These are phyloP conservation scores for Crithidia bombi DNA, from an alignment of 208 protist genomes.

Conservation along the genomic window DNA sequence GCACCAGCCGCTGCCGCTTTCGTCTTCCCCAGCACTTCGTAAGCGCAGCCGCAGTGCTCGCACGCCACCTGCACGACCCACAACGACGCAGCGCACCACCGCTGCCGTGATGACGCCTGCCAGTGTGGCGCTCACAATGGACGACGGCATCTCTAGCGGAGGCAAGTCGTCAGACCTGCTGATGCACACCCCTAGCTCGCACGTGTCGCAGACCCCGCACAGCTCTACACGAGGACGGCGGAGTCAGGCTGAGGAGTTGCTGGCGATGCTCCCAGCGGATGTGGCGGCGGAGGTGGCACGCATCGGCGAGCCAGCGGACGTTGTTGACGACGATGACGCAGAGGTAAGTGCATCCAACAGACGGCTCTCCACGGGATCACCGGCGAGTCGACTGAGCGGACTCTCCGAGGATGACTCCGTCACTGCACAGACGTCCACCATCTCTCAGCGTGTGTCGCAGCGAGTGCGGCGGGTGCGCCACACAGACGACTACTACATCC, in stretches of 20 bases:
- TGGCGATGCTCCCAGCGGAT: slow-evolving; percentile 55
- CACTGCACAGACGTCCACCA: slow-evolving; percentile 34
- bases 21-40: background rate
- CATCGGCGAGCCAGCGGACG: slow-evolving; percentile 9
- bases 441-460: slow-evolving; percentile 47
- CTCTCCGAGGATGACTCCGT: slow-evolving; percentile 23
- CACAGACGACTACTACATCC: slow-evolving; percentile 47
- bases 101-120: slow-evolving; percentile 14
- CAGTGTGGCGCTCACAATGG: slow-evolving; percentile 28
- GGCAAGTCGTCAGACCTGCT: slow-evolving; percentile 15
- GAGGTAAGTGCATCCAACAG: slow-evolving; percentile 10
- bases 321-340: slow-evolving; percentile 4
- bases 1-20: background rate
- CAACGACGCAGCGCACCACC: background rate
- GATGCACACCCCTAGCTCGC: slow-evolving; percentile 19
- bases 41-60: slow-evolving; percentile 25
- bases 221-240: slow-evolving; percentile 36
- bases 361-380: slow-evolving; percentile 15
- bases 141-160: slow-evolving; percentile 17
- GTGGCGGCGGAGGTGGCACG: slow-evolving; percentile 34
- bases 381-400: slow-evolving; percentile 16
- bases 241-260: slow-evolving; percentile 42
- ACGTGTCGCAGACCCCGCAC: slow-evolving; percentile 26
- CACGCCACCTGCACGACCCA: background rate
- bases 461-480: slow-evolving; percentile 37